A percentile compares a stretch with the other conserved stretches of the same genome.
Conservation (phyloP, 73 alveolate species). For the Blepharisma japonicum region DNA sequence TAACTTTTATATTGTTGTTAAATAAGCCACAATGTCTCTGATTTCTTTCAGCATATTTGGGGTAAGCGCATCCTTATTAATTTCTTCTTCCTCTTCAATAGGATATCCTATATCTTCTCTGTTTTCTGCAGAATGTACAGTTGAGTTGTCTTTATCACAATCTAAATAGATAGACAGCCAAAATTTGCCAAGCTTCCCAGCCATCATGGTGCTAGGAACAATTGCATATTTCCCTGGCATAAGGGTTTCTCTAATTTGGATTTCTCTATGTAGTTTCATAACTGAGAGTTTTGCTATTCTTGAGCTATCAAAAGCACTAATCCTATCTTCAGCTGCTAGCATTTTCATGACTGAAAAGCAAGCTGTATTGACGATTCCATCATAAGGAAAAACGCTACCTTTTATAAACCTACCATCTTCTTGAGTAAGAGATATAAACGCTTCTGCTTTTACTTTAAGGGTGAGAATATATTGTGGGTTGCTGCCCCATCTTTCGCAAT, state of each 20-base stretch:
- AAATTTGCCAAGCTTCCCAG: conserved; percentile 26
- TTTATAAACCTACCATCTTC: conserved; percentile 28
- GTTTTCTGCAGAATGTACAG: neutral
- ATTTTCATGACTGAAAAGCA: conserved; percentile 35
- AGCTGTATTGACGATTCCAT: neutral
- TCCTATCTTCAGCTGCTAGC: conserved; percentile 23
- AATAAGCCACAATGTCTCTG: neutral
- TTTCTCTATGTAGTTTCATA: conserved; percentile 47
- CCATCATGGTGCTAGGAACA: conserved; percentile 18
- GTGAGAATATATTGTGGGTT: conserved; percentile 24
- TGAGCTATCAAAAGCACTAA: conserved; percentile 40
- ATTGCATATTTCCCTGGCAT: conserved; percentile 19
- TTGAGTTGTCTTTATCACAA: neutral
- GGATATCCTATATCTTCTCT: conserved; percentile 7
- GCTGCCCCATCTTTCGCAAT: neutral
- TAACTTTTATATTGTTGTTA: too few species aligned
- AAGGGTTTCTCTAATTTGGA: conserved; percentile 20
- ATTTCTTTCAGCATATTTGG: neutral
- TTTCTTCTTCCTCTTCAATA: conserved; percentile 36
- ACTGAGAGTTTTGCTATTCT: conserved; percentile 36
- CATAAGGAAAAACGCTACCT: conserved; percentile 28
- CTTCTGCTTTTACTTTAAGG: neutral
- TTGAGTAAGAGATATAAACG: neutral
- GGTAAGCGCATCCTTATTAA: neutral
- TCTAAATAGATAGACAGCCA: neutral